Percentiles rank a stretch among this genome's conserved stretches.
Evolutionary conservation across 2,329 filamentous ascomycete genomes (phyloP).

Genomic region (Botrytis fragariae): DNA sequence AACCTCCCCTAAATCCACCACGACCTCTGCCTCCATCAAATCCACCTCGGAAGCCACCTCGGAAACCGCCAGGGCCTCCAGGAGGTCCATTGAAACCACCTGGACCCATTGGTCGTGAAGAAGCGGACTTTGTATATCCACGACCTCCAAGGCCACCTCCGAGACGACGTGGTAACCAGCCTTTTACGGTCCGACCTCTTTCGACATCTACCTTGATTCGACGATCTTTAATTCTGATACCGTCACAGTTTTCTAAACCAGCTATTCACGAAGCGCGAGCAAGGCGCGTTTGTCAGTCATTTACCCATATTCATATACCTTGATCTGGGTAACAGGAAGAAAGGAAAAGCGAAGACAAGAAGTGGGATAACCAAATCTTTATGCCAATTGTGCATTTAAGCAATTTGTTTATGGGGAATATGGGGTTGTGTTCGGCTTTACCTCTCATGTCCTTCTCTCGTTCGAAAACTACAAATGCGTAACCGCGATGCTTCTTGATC

Average conservation of each 20-base stretch:
- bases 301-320: constrained; percentile 56
- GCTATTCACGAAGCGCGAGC: constrained; percentile 65
- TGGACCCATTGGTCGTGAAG: constrained; percentile 67
- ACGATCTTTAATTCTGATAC: constrained; percentile 87
- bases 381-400: constrained; percentile 38
- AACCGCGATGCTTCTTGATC: constrained; percentile 80
- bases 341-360: constrained; percentile 40
- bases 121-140: constrained; percentile 81
- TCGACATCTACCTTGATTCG: constrained; percentile 94
- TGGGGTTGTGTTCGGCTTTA: constrained; percentile 56
- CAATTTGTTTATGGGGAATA: constrained; percentile 36
- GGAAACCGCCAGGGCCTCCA: constrained; percentile 45
- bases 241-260: constrained; percentile 82
- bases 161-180: constrained; percentile 87
- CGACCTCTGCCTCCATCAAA: constrained; percentile 47
- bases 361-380: constrained; percentile 45
- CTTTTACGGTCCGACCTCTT: constrained; percentile 87
- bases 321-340: constrained; percentile 33
- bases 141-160: constrained; percentile 90
- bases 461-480: constrained; percentile 96
- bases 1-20: constrained; percentile 45
- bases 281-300: constrained; percentile 66
- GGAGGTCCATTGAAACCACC: constrained; percentile 57
- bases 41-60: constrained; percentile 49
- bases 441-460: constrained; percentile 99